These are phyloP conservation scores for Avena insularis DNA, from an alignment of 176 grass and related monocot genomes.

Conservation along the genomic window DNA sequence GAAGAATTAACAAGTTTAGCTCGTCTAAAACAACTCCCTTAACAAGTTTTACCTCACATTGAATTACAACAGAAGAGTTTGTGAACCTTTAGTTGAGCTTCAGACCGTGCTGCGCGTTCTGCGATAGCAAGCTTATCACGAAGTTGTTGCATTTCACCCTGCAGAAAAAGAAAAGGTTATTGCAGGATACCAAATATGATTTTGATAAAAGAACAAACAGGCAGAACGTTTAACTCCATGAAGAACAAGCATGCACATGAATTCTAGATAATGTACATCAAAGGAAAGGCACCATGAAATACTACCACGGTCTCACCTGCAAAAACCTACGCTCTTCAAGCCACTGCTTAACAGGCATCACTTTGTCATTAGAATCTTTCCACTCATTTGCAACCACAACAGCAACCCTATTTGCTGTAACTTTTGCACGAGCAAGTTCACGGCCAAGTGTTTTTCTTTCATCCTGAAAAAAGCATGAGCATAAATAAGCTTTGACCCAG, in stretches of 20 bases:
- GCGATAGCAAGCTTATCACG: conserved; percentile 90
- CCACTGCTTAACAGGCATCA: conserved; percentile 99
- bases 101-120: conserved; percentile 91
- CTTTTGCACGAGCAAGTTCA: conserved; percentile 96
- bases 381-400: conserved; percentile 98
- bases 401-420: conserved; percentile 94
- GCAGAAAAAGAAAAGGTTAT: conserved; percentile 38
- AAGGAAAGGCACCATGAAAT: conserved; percentile 43
- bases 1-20: conserved; percentile 35
- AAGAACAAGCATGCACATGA: conserved; percentile 25
- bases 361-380: conserved; percentile 99
- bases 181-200: neutral
- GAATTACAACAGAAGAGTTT: conserved; percentile 30
- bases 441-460: conserved; percentile 96
- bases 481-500: conserved; percentile 42
- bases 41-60: conserved; percentile 25
- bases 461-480: conserved; percentile 61
- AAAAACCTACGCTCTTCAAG: conserved; percentile 96
- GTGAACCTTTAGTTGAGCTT: conserved; percentile 88
- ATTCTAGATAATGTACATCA: conserved; percentile 18
- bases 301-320: conserved; percentile 55
- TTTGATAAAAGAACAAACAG: conserved; percentile 1
- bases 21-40: conserved; percentile 23
- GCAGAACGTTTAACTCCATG: neutral
- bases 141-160: conserved; percentile 96